Percentiles rank a stretch among this genome's conserved stretches.
Conservation (phyloP, 768 basidiomycete genomes). For the Suillus subluteus region DNA sequence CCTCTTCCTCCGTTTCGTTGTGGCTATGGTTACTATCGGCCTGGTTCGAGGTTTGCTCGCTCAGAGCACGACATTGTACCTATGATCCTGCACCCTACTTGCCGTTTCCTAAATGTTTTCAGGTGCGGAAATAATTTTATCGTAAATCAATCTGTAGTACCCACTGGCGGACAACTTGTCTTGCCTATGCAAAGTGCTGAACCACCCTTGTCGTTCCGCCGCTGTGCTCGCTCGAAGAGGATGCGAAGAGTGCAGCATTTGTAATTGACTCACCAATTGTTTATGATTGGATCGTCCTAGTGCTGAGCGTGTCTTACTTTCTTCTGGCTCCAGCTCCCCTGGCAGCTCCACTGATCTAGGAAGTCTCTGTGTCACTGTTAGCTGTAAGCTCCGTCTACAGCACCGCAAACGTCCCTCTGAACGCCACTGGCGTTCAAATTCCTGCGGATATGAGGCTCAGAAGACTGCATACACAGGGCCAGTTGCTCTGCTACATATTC, state of each 20-base stretch:
- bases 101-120: no score
- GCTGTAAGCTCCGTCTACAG: constrained; percentile 27
- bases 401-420: constrained; percentile 36
- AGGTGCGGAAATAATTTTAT: no score
- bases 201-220: constrained; percentile 49
- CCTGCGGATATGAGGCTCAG: constrained; percentile 38
- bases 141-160: no score
- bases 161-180: constrained; percentile 45
- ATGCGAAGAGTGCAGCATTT: constrained; percentile 29
- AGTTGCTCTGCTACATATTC: no score
- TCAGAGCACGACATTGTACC: no score
- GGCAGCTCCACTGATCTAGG: constrained; percentile 12
- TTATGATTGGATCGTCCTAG: constrained; percentile 35
- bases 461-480: constrained; percentile 25
- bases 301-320: constrained; percentile 35
- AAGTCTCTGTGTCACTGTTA: constrained; percentile 33
- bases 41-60: no score
- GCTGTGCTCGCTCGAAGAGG: constrained; percentile 46
- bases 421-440: constrained; percentile 39
- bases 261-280: constrained; percentile 45
- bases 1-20: no score
- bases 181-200: constrained; percentile 34
- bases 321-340: not conserved
- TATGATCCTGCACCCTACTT: no score
- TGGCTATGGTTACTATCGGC: no score